These are phyloP conservation scores for Talaromyces sp. DNA, from an alignment of 2,329 filamentous ascomycete genomes.

Conservation along the genomic window DNA sequence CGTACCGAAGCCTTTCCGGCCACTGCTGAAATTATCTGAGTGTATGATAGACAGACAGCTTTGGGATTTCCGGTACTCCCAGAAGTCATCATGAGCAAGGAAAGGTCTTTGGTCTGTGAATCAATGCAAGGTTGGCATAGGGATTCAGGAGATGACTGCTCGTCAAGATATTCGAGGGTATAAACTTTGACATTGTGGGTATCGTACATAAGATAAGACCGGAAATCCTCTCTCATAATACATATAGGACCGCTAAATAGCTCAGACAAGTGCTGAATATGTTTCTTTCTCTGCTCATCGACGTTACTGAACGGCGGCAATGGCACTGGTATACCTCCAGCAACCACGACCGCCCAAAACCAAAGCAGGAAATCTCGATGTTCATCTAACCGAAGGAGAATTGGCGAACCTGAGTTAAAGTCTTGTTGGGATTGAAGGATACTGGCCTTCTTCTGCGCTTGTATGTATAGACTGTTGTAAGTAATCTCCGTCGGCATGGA, in stretches of 20 bases:
- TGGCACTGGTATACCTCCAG: conserved; percentile 26
- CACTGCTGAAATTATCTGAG: conserved; percentile 37
- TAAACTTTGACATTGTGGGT: not conserved
- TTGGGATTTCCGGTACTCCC: conserved; percentile 47
- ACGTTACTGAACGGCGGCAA: conserved; percentile 25
- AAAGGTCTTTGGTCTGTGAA: conserved; percentile 6
- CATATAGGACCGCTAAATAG: conserved; percentile 16
- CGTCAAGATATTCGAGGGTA: not conserved
- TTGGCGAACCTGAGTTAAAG: not conserved
- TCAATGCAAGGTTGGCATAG: not conserved
- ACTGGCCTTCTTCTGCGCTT: not conserved
- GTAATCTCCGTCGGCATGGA: not conserved
- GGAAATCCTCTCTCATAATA: not conserved
- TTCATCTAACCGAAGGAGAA: conserved; percentile 23
- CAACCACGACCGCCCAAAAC: conserved; percentile 31
- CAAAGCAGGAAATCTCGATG: conserved; percentile 28
- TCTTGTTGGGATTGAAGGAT: not conserved
- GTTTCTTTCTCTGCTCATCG: conserved; percentile 18
- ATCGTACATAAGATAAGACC: not conserved
- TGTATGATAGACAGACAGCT: conserved; percentile 39
- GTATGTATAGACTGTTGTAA: not conserved
- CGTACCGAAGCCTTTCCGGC: conserved; percentile 28
- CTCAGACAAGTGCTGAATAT: conserved; percentile 19
- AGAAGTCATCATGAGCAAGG: conserved; percentile 46
- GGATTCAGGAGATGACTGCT: not conserved